Evolutionary conservation across 2,329 filamentous ascomycete genomes (phyloP).

Genomic region (Ophiostoma triangulosporum): DNA sequence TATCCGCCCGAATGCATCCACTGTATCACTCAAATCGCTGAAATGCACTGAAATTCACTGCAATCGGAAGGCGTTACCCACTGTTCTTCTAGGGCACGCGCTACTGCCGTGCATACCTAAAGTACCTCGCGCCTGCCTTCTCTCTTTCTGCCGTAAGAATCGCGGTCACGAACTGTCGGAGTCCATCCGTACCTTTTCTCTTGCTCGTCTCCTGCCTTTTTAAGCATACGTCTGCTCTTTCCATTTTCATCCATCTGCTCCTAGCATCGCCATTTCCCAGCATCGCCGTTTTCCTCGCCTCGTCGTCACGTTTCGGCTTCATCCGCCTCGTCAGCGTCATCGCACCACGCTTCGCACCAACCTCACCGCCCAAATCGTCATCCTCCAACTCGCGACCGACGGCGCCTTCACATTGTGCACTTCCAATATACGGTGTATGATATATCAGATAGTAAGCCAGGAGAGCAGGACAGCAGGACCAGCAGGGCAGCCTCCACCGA

Average conservation of each 20-base stretch:
- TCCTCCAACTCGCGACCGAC: neutral
- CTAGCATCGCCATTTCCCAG: no score
- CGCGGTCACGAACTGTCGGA: neutral
- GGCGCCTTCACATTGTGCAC: neutral
- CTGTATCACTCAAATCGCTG: constrained; percentile 3
- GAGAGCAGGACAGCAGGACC: no score
- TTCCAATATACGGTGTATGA: neutral
- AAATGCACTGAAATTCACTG: constrained; percentile 4
- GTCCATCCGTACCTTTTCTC: neutral
- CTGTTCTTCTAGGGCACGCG: constrained; percentile 2
- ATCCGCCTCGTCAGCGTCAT: neutral
- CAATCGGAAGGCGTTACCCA: constrained; percentile 4
- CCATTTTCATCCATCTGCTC: neutral
- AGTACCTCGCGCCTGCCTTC: constrained; percentile 4
- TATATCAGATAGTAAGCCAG: neutral
- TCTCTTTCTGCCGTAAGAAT: constrained; percentile 1
- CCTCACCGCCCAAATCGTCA: neutral
- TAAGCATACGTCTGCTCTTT: neutral
- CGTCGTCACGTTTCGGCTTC: neutral
- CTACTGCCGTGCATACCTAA: constrained; percentile 7
- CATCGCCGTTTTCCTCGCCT: neutral
- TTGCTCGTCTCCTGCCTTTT: neutral
- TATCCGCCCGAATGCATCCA: neutral
- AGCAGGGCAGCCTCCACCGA: no score
- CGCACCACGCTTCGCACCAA: neutral